Conservation (phyloP, 352 stramenopile species). For the Phytophthora litchii region DNA sequence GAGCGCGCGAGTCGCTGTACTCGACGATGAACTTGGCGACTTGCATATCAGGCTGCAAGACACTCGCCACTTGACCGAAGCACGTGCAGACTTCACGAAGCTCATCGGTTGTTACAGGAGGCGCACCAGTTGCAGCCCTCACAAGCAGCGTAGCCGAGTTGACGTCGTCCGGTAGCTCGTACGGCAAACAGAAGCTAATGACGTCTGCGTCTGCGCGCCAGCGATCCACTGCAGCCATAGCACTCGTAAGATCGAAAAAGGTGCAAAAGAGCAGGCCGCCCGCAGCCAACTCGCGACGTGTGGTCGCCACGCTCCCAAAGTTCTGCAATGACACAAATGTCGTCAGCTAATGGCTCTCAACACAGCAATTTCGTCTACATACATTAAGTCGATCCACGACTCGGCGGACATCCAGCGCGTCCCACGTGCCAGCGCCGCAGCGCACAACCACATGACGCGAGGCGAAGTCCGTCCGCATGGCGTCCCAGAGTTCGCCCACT, state of each 20-base stretch:
- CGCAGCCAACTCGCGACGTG: conserved; percentile 50
- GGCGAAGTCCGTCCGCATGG: conserved; percentile 60
- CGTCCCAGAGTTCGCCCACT: conserved; percentile 52
- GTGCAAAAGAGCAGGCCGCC: conserved; percentile 77
- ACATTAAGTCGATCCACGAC: conserved; percentile 62
- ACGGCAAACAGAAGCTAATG: conserved; percentile 72
- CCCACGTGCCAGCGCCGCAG: conserved; percentile 41
- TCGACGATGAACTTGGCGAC: conserved; percentile 69
- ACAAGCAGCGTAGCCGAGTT: conserved; percentile 73
- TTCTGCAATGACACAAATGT: conserved; percentile 38
- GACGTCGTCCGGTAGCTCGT: conserved; percentile 63
- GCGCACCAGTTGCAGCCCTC: conserved; percentile 28
- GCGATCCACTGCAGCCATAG: conserved; percentile 60
- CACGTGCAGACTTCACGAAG: conserved; percentile 70
- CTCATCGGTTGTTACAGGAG: conserved; percentile 37
- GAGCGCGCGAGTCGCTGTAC: conserved; percentile 70
- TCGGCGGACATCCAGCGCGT: conserved; percentile 45
- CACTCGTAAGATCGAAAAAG: conserved; percentile 72
- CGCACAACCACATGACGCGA: conserved; percentile 75
- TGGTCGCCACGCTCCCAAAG: conserved; percentile 62
- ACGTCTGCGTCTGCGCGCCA: conserved; percentile 48
- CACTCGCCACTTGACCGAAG: conserved; percentile 75
- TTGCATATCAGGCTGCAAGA: conserved; percentile 59
- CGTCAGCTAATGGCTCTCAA: conserved; percentile 32
- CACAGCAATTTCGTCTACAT: conserved; percentile 18